These are phyloP conservation scores for Letharia columbiana DNA, from an alignment of 495 filamentous ascomycete genomes.

Conservation along the genomic window DNA sequence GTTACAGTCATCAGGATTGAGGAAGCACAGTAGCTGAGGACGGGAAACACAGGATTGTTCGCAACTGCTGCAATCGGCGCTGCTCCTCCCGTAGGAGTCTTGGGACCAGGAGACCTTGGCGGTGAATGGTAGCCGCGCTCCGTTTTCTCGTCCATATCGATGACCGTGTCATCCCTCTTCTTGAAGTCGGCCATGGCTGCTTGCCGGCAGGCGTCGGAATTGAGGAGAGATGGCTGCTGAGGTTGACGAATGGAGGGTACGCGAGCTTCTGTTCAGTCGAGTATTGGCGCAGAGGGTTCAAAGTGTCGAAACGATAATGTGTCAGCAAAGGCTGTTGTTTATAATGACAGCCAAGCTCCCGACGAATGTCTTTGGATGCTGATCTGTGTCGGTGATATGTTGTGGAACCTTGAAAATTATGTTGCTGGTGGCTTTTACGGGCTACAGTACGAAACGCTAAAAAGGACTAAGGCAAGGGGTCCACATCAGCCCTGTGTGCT, in stretches of 20 bases:
- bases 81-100: conserved; percentile 27
- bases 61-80: conserved; percentile 35
- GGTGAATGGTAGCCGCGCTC: conserved; percentile 43
- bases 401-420: neutral
- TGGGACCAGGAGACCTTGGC: conserved; percentile 29
- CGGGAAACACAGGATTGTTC: conserved; percentile 69
- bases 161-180: conserved; percentile 71
- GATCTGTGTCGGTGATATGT: neutral
- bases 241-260: conserved; percentile 2
- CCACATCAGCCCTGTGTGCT: neutral
- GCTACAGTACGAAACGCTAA: neutral
- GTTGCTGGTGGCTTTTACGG: neutral
- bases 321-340: neutral
- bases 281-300: neutral
- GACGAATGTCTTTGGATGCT: neutral
- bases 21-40: conserved; percentile 84
- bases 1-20: conserved; percentile 98
- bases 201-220: conserved; percentile 5
- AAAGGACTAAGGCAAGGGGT: conserved; percentile 1
- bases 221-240: conserved; percentile 1
- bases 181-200: conserved; percentile 65
- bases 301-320: neutral
- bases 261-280: neutral
- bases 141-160: conserved; percentile 63
- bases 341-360: neutral